These are phyloP conservation scores for Suhomyces taliae DNA, from an alignment of 1,139 yeast species.

Conservation along the genomic window DNA sequence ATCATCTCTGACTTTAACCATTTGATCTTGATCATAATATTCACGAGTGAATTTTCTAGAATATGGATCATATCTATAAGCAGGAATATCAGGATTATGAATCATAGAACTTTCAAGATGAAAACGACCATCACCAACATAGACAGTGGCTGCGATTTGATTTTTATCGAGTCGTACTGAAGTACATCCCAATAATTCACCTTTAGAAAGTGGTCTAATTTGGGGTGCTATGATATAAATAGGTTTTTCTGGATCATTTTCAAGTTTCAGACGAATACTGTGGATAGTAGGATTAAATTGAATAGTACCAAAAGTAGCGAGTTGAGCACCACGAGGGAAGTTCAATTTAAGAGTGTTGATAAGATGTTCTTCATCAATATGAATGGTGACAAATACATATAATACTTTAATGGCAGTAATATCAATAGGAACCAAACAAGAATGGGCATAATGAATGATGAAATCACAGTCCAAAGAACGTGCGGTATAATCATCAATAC, in stretches of 20 bases:
- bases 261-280: conserved; percentile 62
- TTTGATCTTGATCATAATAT: conserved; percentile 80
- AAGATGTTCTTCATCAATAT: conserved; percentile 80
- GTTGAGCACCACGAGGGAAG: conserved; percentile 58
- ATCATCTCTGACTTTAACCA: conserved; percentile 68
- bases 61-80: conserved; percentile 93
- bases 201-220: conserved; percentile 87
- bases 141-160: conserved; percentile 76
- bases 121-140: conserved; percentile 95
- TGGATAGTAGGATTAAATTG: conserved; percentile 96
- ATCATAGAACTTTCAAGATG: conserved; percentile 97
- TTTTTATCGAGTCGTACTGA: conserved; percentile 72
- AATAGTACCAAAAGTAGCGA: conserved; percentile 90
- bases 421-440: conserved; percentile 94
- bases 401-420: conserved; percentile 85
- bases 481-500: conserved; percentile 96
- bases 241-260: conserved; percentile 49
- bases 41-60: conserved; percentile 88
- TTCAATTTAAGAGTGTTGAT: conserved; percentile 73
- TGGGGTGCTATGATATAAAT: conserved; percentile 82
- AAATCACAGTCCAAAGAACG: conserved; percentile 90
- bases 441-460: conserved; percentile 95
- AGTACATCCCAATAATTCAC: conserved; percentile 96
- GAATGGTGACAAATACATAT: conserved; percentile 93
- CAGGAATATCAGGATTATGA: conserved; percentile 90